Evolutionary conservation across 2,329 filamentous ascomycete genomes (phyloP), one percentile per base, ranked within the genome.

Genomic region (Monilinia polystroma): DNA sequence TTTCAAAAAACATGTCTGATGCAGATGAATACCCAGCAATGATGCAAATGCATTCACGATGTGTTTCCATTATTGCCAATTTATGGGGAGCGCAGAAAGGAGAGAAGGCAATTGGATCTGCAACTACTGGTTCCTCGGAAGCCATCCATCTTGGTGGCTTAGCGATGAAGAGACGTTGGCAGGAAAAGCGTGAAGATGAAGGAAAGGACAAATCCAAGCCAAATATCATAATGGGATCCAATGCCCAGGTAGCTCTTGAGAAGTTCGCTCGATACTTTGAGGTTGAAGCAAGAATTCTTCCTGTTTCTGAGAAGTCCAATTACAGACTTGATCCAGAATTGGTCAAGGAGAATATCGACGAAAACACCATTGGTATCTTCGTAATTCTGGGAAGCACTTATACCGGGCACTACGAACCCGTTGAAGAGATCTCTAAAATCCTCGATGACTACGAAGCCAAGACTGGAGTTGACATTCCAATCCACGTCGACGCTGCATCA

Each of bases 291-390:
- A 81, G 84, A 57, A 89, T 89, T 67, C 77, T 88, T 59, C 87
- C 84, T 23, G 88, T 89, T 14, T 87, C 81, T 63, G 81, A 83
- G 70, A 83, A 85, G 74, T 88, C 85, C 67, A 80, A 82, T 8
- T 89, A 82, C 73, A 79, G 87, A 43, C 80, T 91, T 10, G 87
- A 91, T 70, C 85, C 88, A 0, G 80, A 85, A 4, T 77, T 87
- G 35, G 86, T 91, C 0, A 85, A 83, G 72, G 75, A 90, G 72
- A 88, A 89, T 69, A 82, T 91, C 45, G 88, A 92, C 69, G 89
- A 91, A 77, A 91, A 91, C 71, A 92, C 89, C 0, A 91, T 92
- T 71, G 89, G 89, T n/a, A 80, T 92, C 0, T 91, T 90, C 73
- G 86, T 89, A 0, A 91, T 91, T 64, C 73, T 92, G 6, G 89